phyloP scores from a whole-genome alignment of 257 asterid species.

The Solanum bulbocastanum region DNA sequence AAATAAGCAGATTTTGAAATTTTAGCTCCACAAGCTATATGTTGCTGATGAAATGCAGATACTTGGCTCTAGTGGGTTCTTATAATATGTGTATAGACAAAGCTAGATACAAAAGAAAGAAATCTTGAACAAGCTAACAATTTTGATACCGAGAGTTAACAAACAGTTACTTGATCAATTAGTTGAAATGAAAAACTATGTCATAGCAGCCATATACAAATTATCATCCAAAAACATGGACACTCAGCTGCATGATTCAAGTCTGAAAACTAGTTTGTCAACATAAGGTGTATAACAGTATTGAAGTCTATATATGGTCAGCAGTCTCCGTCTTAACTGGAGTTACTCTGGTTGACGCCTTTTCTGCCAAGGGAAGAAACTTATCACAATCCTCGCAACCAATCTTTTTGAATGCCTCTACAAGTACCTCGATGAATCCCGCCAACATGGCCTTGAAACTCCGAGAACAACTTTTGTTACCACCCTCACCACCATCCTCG shows the following conservation, averaged over 20 bases:
- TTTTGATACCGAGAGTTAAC: not conserved
- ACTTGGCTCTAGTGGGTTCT: not conserved
- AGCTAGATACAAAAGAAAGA: not conserved
- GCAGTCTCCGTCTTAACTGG: not conserved
- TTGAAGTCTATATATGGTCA: not conserved
- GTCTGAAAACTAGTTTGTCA: not conserved
- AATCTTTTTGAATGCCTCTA: not conserved
- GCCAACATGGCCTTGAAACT: not conserved
- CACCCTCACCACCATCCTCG: not conserved
- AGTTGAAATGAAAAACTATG: not conserved
- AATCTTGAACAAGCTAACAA: not conserved
- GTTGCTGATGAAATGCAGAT: not conserved
- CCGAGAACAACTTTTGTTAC: not conserved
- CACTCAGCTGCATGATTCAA: not conserved
- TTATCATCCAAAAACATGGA: not conserved
- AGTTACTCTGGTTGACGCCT: not conserved
- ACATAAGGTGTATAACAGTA: not conserved
- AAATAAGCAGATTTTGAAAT: not conserved
- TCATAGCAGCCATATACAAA: not conserved
- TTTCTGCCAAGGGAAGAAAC: not conserved
- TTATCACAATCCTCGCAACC: constrained; percentile 7
- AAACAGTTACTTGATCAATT: not conserved
- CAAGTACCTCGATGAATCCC: not conserved
- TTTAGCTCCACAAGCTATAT: not conserved
- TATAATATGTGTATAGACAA: not conserved